Conservation (phyloP, 202 grass and related monocot genomes). For the Miscanthus sacchariflorus region DNA sequence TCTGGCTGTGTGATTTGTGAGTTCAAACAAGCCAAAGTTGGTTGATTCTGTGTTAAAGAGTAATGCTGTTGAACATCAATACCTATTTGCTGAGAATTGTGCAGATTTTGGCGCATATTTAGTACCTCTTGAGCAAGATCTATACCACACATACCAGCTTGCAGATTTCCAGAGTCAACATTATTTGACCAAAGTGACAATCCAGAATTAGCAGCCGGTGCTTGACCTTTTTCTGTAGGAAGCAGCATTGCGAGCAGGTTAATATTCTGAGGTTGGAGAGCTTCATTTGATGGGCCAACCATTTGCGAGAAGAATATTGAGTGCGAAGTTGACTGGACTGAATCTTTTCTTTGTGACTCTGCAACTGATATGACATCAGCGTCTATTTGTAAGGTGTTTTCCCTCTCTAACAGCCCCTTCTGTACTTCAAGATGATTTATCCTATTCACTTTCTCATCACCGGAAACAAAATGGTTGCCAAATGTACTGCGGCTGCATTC, state of each 20-base stretch:
- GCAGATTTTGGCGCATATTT: conserved; percentile 57
- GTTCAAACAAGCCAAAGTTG: conserved; percentile 54
- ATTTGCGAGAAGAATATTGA: conserved; percentile 63
- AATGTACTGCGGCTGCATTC: conserved; percentile 56
- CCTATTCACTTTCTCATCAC: conserved; percentile 48
- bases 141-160: conserved; percentile 36
- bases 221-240: conserved; percentile 67
- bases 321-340: conserved; percentile 48
- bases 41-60: conserved; percentile 59
- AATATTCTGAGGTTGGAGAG: conserved; percentile 64
- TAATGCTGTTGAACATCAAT: conserved; percentile 63
- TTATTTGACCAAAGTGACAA: conserved; percentile 61
- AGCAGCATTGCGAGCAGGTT: conserved; percentile 74
- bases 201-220: conserved; percentile 47
- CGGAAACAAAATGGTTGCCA: conserved; percentile 43
- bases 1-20: conserved; percentile 47
- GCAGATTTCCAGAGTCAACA: conserved; percentile 50
- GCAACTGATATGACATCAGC: conserved; percentile 49
- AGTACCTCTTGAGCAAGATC: conserved; percentile 53
- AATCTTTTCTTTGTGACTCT: conserved; percentile 53
- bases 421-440: conserved; percentile 75
- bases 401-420: conserved; percentile 70
- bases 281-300: conserved; percentile 57
- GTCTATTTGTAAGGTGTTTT: conserved; percentile 62
- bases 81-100: conserved; percentile 61